Evolutionary conservation across 2,329 filamentous ascomycete genomes (phyloP), one percentile per base, ranked within the genome.

Genomic region (Cladophialophora psammophila): DNA sequence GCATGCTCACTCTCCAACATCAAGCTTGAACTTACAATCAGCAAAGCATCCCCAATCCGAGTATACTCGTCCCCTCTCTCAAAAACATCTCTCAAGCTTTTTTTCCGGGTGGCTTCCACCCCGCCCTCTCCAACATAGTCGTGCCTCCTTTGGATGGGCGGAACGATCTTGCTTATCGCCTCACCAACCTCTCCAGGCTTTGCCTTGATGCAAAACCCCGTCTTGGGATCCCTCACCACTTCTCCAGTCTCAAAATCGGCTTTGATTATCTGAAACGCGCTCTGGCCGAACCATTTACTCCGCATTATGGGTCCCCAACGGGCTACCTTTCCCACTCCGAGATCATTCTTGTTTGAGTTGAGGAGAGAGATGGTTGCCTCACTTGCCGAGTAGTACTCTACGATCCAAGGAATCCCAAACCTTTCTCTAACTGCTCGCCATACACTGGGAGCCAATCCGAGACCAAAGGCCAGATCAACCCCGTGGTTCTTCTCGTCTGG

Each of bases 11-110:
- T 32, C 55, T 48, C 4, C 13, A 31, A 50, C 31, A 12, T n/a
- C 34, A 31, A 15, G 20, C 5, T n/a, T 15, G 34, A 18, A 65
- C 68, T 69, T 63, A 69, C 68, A 10, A 67, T 69, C 45, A 63
- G 84, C 40, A 95, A 80, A 18, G 95, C 84, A 74, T 96, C 93
- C n/a, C 93, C 93, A 0, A 91, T 90, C 35, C 92, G 87, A 82
- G 93, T 95, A 83, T 88, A 96, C 0, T 87, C 90, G 74, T 96
- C 93, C 12, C 90, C 92, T 74, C 89, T 90, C 65, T 79, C 80
- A 69, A 95, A 86, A 2, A 95, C 91, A 73, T 90, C 82, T 6
- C 90, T 86, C 67, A 95, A 77, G 48, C 96, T 85, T 79, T 96
- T 96, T 70, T 86, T 84, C 38, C 86, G 80, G 0, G 90, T 91